Conservation (phyloP, 208 protist genomes). For the Trypanosoma melophagium region DNA sequence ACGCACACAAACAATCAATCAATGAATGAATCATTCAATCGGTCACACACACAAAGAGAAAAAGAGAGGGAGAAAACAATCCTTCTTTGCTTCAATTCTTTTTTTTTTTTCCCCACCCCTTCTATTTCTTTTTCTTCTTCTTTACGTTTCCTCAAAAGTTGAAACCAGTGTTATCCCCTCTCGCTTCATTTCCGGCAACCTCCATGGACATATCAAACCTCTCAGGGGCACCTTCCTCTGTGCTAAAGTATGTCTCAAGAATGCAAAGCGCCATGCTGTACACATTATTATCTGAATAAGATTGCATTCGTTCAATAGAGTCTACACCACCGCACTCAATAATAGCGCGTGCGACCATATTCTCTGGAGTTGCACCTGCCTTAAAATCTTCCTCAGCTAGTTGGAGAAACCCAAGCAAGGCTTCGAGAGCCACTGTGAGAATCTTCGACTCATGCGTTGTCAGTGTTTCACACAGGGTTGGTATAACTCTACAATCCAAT, state of each 20-base stretch:
- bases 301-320: constrained; percentile 94
- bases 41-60: constrained; percentile 1
- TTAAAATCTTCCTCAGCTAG: constrained; percentile 59
- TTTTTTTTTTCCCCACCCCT: constrained; percentile 9
- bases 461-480: constrained; percentile 94
- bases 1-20: constrained; percentile 13
- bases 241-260: constrained; percentile 90
- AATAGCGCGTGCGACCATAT: constrained; percentile 77
- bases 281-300: constrained; percentile 93
- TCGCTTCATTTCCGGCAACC: constrained; percentile 19
- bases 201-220: neutral
- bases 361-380: constrained; percentile 37
- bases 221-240: constrained; percentile 33
- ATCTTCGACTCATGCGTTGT: constrained; percentile 87
- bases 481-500: constrained; percentile 87
- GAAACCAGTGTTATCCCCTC: constrained; percentile 20
- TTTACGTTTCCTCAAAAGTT: constrained; percentile 30
- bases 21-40: constrained; percentile 7
- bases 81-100: constrained; percentile 6
- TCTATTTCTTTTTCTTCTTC: constrained; percentile 3
- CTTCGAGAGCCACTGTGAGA: constrained; percentile 94
- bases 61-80: constrained; percentile 11
- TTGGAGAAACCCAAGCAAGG: constrained; percentile 95
- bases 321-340: constrained; percentile 94
- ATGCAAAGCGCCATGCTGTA: constrained; percentile 94